Evolutionary conservation across 495 filamentous ascomycete genomes (phyloP).

Genomic region (Lineolata rhizophorae): DNA sequence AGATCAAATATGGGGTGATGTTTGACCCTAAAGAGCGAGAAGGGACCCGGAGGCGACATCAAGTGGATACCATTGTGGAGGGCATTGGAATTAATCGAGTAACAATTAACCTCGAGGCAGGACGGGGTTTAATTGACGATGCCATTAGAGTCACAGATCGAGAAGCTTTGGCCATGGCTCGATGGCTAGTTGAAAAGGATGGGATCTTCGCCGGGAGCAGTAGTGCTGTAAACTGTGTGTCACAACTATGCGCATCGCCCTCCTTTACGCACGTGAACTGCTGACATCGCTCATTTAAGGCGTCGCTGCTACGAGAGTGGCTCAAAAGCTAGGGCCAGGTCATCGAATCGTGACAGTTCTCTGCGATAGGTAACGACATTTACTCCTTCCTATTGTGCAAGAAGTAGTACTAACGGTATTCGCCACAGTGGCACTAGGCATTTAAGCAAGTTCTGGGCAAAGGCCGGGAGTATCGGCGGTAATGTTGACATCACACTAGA

Average conservation of each 20-base stretch:
- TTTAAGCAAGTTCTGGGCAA: slow-evolving; percentile 84
- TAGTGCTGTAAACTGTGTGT: slow-evolving; percentile 79
- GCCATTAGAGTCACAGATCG: slow-evolving; percentile 79
- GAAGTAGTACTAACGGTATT: slow-evolving; percentile 12
- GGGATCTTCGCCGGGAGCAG: slow-evolving; percentile 88
- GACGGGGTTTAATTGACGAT: slow-evolving; percentile 65
- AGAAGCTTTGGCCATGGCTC: slow-evolving; percentile 80
- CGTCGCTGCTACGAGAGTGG: slow-evolving; percentile 67
- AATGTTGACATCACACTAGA: too few species aligned
- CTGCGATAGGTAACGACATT: slow-evolving; percentile 33
- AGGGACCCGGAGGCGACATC: slow-evolving; percentile 65
- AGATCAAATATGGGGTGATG: slow-evolving; percentile 84
- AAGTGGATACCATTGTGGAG: slow-evolving; percentile 93
- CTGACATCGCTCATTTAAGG: slow-evolving; percentile 23
- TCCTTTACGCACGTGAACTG: too few species aligned
- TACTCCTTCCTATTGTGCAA: not conserved
- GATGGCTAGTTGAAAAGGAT: slow-evolving; percentile 89
- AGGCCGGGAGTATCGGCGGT: too few species aligned
- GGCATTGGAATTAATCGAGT: slow-evolving; percentile 87
- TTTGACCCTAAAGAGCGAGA: slow-evolving; percentile 73
- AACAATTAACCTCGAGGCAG: slow-evolving; percentile 78
- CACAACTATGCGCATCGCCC: not conserved
- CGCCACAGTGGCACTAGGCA: slow-evolving; percentile 76
- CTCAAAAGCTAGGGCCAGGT: slow-evolving; percentile 49
- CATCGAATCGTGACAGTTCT: slow-evolving; percentile 75